Percentiles rank a stretch among this genome's conserved stretches.
phyloP scores from a whole-genome alignment of 345 rosid genomes.

The Populus tremula region DNA sequence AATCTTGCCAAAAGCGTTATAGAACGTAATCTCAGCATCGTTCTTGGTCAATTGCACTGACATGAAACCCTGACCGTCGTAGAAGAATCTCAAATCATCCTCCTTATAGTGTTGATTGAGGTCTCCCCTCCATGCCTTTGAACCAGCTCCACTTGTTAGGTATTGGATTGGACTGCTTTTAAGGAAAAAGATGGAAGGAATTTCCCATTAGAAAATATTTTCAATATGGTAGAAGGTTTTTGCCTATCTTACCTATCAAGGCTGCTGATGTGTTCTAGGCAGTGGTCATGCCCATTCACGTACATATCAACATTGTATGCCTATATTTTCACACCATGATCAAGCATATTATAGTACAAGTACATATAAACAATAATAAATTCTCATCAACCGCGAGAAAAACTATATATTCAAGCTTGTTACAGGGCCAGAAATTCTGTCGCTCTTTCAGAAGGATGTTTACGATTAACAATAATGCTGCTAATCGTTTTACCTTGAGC shows the following conservation, averaged over 20 bases:
- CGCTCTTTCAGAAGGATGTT: background rate
- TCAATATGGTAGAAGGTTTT: background rate
- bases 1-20: constrained; percentile 47
- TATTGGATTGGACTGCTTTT: constrained; percentile 50
- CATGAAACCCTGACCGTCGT: constrained; percentile 86
- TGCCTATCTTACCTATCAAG: constrained; percentile 27
- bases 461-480: too few relatives aligned
- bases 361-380: too few relatives aligned
- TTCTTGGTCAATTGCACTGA: constrained; percentile 39
- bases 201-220: too few relatives aligned
- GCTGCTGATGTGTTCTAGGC: constrained; percentile 40
- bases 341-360: too few relatives aligned
- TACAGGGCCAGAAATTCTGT: too few relatives aligned
- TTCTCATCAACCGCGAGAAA: too few relatives aligned
- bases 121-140: constrained; percentile 83
- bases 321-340: constrained; percentile 15
- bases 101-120: constrained; percentile 15
- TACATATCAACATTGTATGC: constrained; percentile 44
- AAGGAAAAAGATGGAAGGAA: too few relatives aligned
- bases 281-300: constrained; percentile 57
- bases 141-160: constrained; percentile 81
- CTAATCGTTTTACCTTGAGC: constrained; percentile 30
- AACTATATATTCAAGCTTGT: too few relatives aligned
- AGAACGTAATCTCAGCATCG: constrained; percentile 36
- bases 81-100: constrained; percentile 48